These are phyloP conservation scores for Pistacia vera DNA, from an alignment of 345 rosid genomes.

Conservation along the genomic window DNA sequence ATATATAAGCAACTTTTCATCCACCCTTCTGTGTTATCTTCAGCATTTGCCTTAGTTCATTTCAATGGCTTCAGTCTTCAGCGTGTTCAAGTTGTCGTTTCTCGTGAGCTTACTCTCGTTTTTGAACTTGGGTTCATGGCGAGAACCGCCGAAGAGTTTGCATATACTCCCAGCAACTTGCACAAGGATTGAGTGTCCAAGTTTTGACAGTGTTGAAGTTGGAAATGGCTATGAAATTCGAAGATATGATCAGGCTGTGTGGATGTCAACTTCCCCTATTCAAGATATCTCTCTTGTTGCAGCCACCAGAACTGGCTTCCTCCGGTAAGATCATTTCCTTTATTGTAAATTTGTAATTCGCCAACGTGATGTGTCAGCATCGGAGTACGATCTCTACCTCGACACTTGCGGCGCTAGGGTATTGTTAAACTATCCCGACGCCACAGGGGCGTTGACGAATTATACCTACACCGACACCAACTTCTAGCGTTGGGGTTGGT, in stretches of 20 bases:
- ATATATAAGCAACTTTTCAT: neutral
- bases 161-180: conserved; percentile 64
- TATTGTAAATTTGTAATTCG: neutral
- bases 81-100: conserved; percentile 42
- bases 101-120: conserved; percentile 54
- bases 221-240: conserved; percentile 79
- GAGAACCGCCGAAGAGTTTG: conserved; percentile 13
- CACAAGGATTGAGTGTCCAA: conserved; percentile 79
- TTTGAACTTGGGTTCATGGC: conserved; percentile 25
- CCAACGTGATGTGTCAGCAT: too few relatives aligned
- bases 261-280: conserved; percentile 73
- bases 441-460: too few relatives aligned
- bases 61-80: conserved; percentile 35
- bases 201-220: conserved; percentile 44
- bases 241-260: conserved; percentile 50
- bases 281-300: conserved; percentile 74
- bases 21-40: neutral
- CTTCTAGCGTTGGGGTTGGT: too few relatives aligned
- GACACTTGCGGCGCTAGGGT: too few relatives aligned
- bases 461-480: too few relatives aligned
- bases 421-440: too few relatives aligned
- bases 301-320: conserved; percentile 75
- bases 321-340: conserved; percentile 39
- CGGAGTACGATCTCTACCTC: too few relatives aligned
- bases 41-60: too few relatives aligned